phyloP scores from a whole-genome alignment of 306 rosid species.

The Gastrolobium villosum region DNA sequence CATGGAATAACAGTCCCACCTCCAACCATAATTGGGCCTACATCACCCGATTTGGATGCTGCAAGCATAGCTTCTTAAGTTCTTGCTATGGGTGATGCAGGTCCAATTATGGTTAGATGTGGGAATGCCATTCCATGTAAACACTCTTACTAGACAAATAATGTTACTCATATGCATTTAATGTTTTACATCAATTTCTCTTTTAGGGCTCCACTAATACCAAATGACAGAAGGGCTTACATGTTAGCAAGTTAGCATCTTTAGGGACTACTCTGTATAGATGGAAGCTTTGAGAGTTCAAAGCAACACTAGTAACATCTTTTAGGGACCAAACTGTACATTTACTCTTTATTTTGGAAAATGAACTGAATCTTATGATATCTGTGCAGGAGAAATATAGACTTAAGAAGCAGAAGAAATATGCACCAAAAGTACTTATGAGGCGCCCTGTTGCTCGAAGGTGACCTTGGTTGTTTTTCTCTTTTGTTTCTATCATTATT shows the following conservation, averaged over 20 bases:
- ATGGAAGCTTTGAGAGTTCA: not conserved
- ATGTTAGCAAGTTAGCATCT: slow-evolving; percentile 24
- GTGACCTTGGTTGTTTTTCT: slow-evolving; percentile 48
- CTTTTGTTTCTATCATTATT: not conserved
- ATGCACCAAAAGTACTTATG: slow-evolving; percentile 89
- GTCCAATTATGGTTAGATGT: not conserved
- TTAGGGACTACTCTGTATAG: not conserved
- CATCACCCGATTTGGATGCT: not conserved
- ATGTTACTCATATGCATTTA: not conserved
- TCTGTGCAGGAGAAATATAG: slow-evolving; percentile 89
- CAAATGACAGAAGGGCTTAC: slow-evolving; percentile 5
- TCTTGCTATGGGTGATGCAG: not conserved
- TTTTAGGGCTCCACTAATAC: not conserved
- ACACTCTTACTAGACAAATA: not conserved
- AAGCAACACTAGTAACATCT: not conserved
- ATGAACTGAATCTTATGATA: slow-evolving; percentile 31
- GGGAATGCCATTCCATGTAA: not conserved
- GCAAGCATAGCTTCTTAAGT: not conserved
- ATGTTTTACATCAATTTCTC: slow-evolving; percentile 2
- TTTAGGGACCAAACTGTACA: not conserved
- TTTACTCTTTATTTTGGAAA: slow-evolving; percentile 35
- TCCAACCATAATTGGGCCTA: not conserved
- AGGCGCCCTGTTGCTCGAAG: slow-evolving; percentile 91
- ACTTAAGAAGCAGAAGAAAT: slow-evolving; percentile 91
- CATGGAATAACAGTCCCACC: not conserved